Evolutionary conservation across 345 rosid genomes (phyloP).

Genomic region (Syzygium aqueum): DNA sequence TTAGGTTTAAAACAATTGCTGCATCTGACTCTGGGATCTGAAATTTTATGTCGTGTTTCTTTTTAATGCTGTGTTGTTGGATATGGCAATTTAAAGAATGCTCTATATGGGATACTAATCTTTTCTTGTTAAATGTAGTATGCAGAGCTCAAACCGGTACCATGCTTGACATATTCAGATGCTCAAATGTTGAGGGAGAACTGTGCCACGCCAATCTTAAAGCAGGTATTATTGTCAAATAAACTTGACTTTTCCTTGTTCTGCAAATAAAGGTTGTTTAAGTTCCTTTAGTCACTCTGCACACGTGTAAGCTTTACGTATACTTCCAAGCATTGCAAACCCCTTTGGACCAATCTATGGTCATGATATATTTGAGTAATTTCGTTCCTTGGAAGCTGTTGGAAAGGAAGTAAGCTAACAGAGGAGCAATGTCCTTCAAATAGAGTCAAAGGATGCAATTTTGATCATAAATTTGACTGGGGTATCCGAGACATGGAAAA

Average conservation of each 20-base stretch:
- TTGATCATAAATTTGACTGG: not conserved
- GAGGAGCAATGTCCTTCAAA: not conserved
- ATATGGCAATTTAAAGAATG: not conserved
- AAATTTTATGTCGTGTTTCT: not conserved
- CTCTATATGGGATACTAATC: not conserved
- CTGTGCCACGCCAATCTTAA: slow-evolving; percentile 77
- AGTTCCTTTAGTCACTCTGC: not conserved
- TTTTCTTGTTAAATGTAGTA: slow-evolving; percentile 40
- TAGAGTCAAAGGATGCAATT: not conserved
- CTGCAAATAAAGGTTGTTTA: not conserved
- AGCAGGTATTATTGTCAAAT: slow-evolving; percentile 45
- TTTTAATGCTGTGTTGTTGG: not conserved
- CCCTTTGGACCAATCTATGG: not conserved
- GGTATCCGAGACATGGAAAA: not conserved
- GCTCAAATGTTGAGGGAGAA: slow-evolving; percentile 65
- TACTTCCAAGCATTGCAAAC: not conserved
- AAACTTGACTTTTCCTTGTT: not conserved
- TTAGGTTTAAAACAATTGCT: not conserved
- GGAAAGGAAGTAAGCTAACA: not conserved
- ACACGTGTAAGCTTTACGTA: not conserved
- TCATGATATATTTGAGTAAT: not conserved
- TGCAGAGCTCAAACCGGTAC: slow-evolving; percentile 95
- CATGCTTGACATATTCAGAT: slow-evolving; percentile 75
- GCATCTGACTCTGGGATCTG: not conserved
- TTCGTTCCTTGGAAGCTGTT: not conserved